A percentile compares a stretch with the other conserved stretches of the same genome.
Evolutionary conservation across 2,329 filamentous ascomycete genomes (phyloP).

Genomic region (Aspergillus sp.): DNA sequence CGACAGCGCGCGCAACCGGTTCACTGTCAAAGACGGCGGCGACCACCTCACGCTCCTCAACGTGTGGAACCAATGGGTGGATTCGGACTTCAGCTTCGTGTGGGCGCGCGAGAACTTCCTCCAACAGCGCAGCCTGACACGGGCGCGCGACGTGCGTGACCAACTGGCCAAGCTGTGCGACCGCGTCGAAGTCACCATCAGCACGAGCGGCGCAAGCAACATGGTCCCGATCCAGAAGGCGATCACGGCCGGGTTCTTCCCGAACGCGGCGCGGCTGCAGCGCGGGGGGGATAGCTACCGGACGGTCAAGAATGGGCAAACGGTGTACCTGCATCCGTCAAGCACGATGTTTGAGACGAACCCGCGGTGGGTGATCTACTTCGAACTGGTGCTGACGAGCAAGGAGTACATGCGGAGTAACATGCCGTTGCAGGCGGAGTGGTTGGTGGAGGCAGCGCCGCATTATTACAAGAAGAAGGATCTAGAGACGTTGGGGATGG

Average conservation of each 20-base stretch:
- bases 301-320: conserved; percentile 82
- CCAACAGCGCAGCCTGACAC: conserved; percentile 79
- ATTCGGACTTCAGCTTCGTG: conserved; percentile 76
- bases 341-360: conserved; percentile 70
- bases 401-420: conserved; percentile 91
- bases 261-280: conserved; percentile 78
- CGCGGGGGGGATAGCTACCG: conserved; percentile 79
- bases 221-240: conserved; percentile 75
- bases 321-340: conserved; percentile 85
- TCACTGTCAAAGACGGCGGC: conserved; percentile 82
- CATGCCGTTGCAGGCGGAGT: conserved; percentile 74
- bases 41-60: conserved; percentile 85
- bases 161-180: conserved; percentile 90
- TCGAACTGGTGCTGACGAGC: conserved; percentile 78
- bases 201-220: conserved; percentile 62
- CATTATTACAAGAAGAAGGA: conserved; percentile 94
- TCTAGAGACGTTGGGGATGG: conserved; percentile 66
- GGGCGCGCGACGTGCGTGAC: conserved; percentile 84
- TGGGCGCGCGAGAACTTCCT: conserved; percentile 93
- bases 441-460: conserved; percentile 82
- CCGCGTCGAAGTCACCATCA: conserved; percentile 69
- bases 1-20: conserved; percentile 78
- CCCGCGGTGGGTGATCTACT: conserved; percentile 82
- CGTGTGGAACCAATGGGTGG: conserved; percentile 92
- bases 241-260: conserved; percentile 86